Conservation (phyloP, 2,329 filamentous ascomycete genomes). For the Cryphonectria japonica region DNA sequence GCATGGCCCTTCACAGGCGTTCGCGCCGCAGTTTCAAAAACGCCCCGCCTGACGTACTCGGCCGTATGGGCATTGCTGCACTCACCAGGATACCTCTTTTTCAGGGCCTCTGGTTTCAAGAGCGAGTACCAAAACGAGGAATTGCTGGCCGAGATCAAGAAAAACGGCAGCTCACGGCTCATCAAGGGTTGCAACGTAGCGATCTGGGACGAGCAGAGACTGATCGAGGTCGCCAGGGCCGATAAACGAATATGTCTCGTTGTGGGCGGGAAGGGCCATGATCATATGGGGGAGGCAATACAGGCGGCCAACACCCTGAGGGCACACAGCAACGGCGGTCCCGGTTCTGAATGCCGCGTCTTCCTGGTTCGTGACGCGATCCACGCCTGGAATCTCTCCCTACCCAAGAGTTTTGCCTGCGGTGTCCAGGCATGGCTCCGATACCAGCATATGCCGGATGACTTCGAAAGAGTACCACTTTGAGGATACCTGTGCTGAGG, state of each 20-base stretch:
- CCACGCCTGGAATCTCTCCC: slow-evolving; percentile 47
- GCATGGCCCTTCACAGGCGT: slow-evolving; percentile 34
- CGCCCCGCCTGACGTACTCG: slow-evolving; percentile 16
- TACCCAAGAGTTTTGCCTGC: slow-evolving; percentile 44
- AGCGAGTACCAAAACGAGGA: slow-evolving; percentile 34
- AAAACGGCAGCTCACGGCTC: slow-evolving; percentile 36
- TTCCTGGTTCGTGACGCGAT: slow-evolving; percentile 42
- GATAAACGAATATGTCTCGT: slow-evolving; percentile 33
- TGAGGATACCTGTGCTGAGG: not conserved
- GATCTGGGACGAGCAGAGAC: slow-evolving; percentile 35
- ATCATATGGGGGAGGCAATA: slow-evolving; percentile 34
- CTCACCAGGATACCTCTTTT: slow-evolving; percentile 28
- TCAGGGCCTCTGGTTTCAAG: slow-evolving; percentile 33
- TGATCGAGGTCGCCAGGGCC: slow-evolving; percentile 30
- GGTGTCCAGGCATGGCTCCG: slow-evolving; percentile 43
- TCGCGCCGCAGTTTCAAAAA: not conserved
- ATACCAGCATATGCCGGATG: slow-evolving; percentile 26
- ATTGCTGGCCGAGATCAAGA: slow-evolving; percentile 40
- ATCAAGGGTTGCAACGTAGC: slow-evolving; percentile 20
- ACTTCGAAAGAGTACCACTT: slow-evolving; percentile 29
- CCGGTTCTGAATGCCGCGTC: slow-evolving; percentile 25
- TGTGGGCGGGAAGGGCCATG: slow-evolving; percentile 39
- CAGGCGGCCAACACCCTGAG: slow-evolving; percentile 34
- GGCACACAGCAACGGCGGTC: slow-evolving; percentile 36
- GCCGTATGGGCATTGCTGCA: slow-evolving; percentile 25